Percentiles rank a stretch among this genome's conserved stretches.
Conservation (phyloP, 2,329 filamentous ascomycete genomes). For the Colletotrichum sp. region DNA sequence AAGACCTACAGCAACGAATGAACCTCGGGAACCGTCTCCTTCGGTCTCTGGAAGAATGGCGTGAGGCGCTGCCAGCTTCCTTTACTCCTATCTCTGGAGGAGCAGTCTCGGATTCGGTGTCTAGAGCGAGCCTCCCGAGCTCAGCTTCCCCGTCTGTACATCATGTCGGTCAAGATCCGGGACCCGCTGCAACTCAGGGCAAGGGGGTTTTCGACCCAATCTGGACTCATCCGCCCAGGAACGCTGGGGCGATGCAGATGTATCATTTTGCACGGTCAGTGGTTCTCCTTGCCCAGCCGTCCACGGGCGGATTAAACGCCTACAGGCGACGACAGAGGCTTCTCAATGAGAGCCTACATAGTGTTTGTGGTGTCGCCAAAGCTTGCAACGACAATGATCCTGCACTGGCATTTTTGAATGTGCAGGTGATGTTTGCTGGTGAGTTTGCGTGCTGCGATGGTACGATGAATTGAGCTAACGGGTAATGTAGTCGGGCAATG, state of each 20-base stretch:
- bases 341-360: conserved; percentile 14
- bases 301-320: conserved; percentile 36
- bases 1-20: conserved; percentile 26
- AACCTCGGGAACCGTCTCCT: conserved; percentile 33
- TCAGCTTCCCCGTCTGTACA: background rate
- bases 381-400: background rate
- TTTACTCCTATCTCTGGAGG: conserved; percentile 36
- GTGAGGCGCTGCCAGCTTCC: background rate
- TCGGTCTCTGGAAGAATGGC: background rate
- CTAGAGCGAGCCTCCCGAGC: background rate
- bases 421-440: conserved; percentile 11
- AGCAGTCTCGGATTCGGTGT: conserved; percentile 21
- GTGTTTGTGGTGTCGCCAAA: conserved; percentile 44
- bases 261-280: conserved; percentile 56
- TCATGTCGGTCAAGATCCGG: background rate
- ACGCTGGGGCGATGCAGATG: conserved; percentile 52
- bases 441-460: background rate
- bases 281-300: conserved; percentile 27
- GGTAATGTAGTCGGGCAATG: background rate
- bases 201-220: conserved; percentile 45
- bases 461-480: background rate
- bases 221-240: conserved; percentile 51
- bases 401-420: conserved; percentile 4
- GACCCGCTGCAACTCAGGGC: conserved; percentile 29
- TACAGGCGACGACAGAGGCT: conserved; percentile 34